Base-by-base conservation (phyloP, 352 stramenopile genomes). In the Pythium folliculosum region DNA sequence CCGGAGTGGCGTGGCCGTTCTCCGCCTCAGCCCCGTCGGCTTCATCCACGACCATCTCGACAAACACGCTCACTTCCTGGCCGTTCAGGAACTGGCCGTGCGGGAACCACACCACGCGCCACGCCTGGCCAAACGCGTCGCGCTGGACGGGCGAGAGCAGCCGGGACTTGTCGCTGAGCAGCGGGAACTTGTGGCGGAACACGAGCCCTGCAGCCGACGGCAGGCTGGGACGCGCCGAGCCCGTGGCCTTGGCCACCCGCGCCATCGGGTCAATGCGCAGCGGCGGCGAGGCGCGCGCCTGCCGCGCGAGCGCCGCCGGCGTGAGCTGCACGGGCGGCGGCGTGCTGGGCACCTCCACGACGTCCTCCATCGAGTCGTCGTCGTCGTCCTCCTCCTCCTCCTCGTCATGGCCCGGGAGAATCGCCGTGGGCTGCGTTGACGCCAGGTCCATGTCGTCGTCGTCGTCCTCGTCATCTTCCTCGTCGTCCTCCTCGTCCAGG, bases 61-160 rank as follows among this genome's bases (percentile, higher is more conserved):
- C 82, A 49, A 82, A 84, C 27, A 92, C 71, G 32, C 83, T 81
- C 16, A 88, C 82, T 56, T 73, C 81, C 16, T 81, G 59, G 59
- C 70, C 59, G 47, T 86, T 67, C 14, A 80, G 64, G 23, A 66
- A 66, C 37, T 73, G 70, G 10, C 86, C 85, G 56, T 79, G 71
- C 14, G 81, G 80, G 22, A 84, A 84, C 83, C 83, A 94, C 62
- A 86, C 64, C 14, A 94, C 70, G 35, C 84, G 80, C 86, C 86
- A 94, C 32, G 66, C 54, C 21, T 69, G 69, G 30, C 75, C 81
- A 7, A 61, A 50, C 6, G 73, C 70, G 62, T 94, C 86, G 14
- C 56, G 60, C 60, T 78, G 44, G 2, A 51, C 9, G 1, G 72
- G 51, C 8, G 80, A 88, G 7, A 75, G 23, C 23, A 86, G 30